Evolutionary conservation across 768 basidiomycete genomes (phyloP).

Genomic region (Holtermannia corniformis): DNA sequence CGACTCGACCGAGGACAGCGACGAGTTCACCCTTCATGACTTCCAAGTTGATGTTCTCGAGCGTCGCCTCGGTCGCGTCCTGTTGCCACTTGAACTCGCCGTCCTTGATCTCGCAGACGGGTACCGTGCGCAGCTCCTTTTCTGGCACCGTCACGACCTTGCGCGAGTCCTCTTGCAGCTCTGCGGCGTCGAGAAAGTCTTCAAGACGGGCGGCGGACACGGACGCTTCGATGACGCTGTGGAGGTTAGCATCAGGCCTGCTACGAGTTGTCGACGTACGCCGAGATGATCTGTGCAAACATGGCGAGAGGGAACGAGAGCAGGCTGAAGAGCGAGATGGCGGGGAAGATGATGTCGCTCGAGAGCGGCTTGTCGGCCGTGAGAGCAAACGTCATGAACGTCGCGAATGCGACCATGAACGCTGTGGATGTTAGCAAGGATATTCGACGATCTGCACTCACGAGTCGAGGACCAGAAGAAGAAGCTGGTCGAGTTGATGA

Average conservation of each 20-base stretch:
- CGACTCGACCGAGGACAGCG: constrained; percentile 78
- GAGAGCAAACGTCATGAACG: constrained; percentile 42
- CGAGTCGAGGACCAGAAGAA: constrained; percentile 39
- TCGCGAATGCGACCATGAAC: constrained; percentile 38
- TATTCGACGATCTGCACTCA: constrained; percentile 11
- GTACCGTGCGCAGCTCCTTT: constrained; percentile 40
- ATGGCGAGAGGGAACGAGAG: constrained; percentile 38
- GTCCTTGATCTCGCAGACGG: constrained; percentile 57
- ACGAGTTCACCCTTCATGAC: constrained; percentile 76
- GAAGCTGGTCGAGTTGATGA: constrained; percentile 52
- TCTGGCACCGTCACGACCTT: constrained; percentile 42
- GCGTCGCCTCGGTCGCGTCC: constrained; percentile 47
- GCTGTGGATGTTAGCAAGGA: constrained; percentile 1
- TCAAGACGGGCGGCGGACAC: constrained; percentile 74
- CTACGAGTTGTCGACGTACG: too few species aligned
- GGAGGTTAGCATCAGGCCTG: too few species aligned
- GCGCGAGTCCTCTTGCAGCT: constrained; percentile 72
- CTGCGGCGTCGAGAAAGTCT: constrained; percentile 63
- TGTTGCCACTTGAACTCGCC: constrained; percentile 72
- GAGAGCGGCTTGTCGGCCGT: constrained; percentile 57
- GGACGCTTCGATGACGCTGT: constrained; percentile 69
- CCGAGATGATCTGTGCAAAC: constrained; percentile 39
- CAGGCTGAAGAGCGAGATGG: constrained; percentile 54
- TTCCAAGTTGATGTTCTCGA: constrained; percentile 66
- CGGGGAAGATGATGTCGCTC: constrained; percentile 88